These are phyloP conservation scores for Diaporthe citri DNA, from an alignment of 2,329 filamentous ascomycete species.

Conservation along the genomic window DNA sequence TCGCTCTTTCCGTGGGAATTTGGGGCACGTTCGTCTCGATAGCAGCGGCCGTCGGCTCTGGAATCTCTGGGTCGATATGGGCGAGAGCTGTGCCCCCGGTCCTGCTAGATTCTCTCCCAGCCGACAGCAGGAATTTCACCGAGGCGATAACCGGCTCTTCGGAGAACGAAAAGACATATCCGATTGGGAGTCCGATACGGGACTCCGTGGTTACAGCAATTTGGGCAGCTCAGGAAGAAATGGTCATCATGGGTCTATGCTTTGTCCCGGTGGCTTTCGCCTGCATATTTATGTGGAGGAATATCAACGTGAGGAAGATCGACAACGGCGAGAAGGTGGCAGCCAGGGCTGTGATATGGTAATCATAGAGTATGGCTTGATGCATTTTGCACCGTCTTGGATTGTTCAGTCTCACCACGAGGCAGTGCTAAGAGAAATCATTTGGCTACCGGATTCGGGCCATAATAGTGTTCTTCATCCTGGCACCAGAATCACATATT, in stretches of 20 bases:
- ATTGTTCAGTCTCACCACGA: no score
- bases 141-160: background rate
- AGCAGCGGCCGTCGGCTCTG: background rate
- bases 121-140: background rate
- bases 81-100: background rate
- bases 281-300: background rate
- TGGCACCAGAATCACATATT: background rate
- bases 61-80: background rate
- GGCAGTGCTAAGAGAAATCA: rapidly evolving
- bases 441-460: background rate
- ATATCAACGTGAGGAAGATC: background rate
- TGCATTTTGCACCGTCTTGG: no score
- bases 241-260: background rate
- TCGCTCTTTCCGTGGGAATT: background rate
- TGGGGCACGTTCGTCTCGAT: background rate
- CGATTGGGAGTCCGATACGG: background rate
- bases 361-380: background rate
- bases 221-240: background rate
- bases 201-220: background rate
- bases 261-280: background rate
- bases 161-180: background rate
- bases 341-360: background rate
- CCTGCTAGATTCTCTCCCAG: background rate
- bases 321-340: background rate
- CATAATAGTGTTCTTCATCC: background rate